Percentiles rank a stretch among this genome's conserved stretches.
Evolutionary conservation across 2,329 filamentous ascomycete genomes (phyloP).

Genomic region (Dothideomycetidae sp.): DNA sequence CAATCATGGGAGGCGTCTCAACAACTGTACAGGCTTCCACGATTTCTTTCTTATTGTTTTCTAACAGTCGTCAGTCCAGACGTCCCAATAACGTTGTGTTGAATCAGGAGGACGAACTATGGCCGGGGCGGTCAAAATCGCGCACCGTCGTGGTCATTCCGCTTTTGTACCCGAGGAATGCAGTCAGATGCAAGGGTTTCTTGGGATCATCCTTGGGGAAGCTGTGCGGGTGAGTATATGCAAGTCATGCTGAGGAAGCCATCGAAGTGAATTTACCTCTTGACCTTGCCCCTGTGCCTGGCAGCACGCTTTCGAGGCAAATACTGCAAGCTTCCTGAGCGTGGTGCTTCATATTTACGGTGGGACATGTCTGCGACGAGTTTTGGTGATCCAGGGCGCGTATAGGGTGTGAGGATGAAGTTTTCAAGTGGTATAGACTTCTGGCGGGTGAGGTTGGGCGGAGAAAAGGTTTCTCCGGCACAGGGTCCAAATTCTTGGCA

Average conservation of each 20-base stretch:
- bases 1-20: constrained; percentile 95
- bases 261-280: constrained; percentile 55
- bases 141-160: constrained; percentile 99
- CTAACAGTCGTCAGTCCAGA: no score
- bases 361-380: constrained; percentile 34
- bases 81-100: no score
- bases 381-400: no score
- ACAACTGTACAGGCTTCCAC: constrained; percentile 79
- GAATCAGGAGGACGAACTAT: no score
- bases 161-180: constrained; percentile 98
- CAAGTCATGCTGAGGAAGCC: no score
- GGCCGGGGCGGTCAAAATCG: constrained; percentile 96
- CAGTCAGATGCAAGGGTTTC: constrained; percentile 98
- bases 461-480: no score
- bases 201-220: constrained; percentile 99
- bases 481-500: no score
- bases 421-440: no score
- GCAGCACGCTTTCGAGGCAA: constrained; percentile 66
- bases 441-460: no score
- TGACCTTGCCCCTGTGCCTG: constrained; percentile 93
- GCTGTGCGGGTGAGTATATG: no score
- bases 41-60: constrained; percentile 99
- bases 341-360: constrained; percentile 71
- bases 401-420: no score
- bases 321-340: constrained; percentile 52